Base-by-base conservation (phyloP, 2,329 filamentous ascomycete species). In the Lanzia echinophila region DNA sequence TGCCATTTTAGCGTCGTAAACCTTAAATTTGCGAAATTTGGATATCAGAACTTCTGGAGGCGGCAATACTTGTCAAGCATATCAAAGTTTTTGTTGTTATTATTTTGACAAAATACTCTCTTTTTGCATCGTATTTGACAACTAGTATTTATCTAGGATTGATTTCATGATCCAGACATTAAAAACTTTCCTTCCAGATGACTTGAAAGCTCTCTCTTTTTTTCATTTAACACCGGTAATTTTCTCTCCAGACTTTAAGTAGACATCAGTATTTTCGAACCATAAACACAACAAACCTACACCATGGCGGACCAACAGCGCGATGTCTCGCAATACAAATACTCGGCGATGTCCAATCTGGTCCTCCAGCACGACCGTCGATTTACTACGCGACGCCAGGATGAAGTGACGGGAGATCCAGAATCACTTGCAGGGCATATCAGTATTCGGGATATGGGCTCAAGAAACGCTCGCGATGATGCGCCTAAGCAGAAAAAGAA, bases 301-400 rank as follows among this genome's bases (percentile, higher is more conserved):
- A 70, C 60, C 51, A 91, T 92, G 88, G 79, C 87, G 72, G 87
- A 85, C 71, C 78, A 82, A 71, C 78, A 85, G 68, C 82, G 82
- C 73, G 83, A 94, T 86, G 88, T 95, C 67, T 91, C 90, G 73
- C 91, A 96, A 75, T 96, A 95, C 82, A 96, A 96, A 75, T 96
- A 96, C 82, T 90, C 90, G 84, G 90, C 89, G 72, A 97, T 99
- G 94, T 99, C 94, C 76, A 99, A 99, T 84, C 87, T 99, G 90
- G 94, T 99, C 70, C 89, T 99, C 83, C 94, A 99, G 88, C 91
- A 90, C 76, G 94, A 99, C 78, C 87, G 91, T 75, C 87, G 94
- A 66, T 97, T 99, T 70, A 87, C 95, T 65, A 90, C 90, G 60
- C 85, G 94, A 70, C 85, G 90, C 66, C 90, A 86, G 64, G 92